phyloP scores from a whole-genome alignment of 129 eudicot species.

The Flaveria trinervia region DNA sequence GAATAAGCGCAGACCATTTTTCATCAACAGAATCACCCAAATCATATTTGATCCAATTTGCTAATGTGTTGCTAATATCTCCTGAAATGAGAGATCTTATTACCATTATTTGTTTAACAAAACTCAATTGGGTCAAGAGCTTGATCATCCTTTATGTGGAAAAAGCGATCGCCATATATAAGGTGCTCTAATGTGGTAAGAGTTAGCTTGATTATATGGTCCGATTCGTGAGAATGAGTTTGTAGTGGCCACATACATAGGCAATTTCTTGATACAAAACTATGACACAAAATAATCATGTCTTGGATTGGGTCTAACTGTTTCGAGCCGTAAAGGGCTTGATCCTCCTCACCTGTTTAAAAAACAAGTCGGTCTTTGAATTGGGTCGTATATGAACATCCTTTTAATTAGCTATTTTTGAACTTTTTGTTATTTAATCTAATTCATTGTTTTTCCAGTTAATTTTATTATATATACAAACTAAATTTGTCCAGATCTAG shows the following conservation, averaged over 20 bases:
- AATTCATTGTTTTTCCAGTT: too few species aligned
- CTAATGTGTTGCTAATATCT: background rate
- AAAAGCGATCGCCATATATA: background rate
- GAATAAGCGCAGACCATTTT: background rate
- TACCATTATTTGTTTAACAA: background rate
- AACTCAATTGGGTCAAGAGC: background rate
- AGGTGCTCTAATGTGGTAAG: background rate
- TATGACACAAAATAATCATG: background rate
- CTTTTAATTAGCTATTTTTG: too few species aligned
- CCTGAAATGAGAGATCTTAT: too few species aligned
- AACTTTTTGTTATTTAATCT: too few species aligned
- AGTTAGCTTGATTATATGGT: constrained; percentile 2
- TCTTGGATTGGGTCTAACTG: background rate
- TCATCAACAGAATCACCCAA: background rate
- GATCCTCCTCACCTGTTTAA: background rate
- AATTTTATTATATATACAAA: too few species aligned
- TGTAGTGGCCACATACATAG: background rate
- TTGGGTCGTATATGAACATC: too few species aligned
- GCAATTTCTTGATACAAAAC: background rate
- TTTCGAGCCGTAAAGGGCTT: background rate
- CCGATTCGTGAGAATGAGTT: background rate
- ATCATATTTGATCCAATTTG: too few species aligned
- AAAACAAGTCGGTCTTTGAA: too few species aligned
- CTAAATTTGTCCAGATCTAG: too few species aligned
- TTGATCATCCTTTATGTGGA: background rate